phyloP scores from a whole-genome alignment of 106 monocot species.

The Apostasia shenzhenica region DNA sequence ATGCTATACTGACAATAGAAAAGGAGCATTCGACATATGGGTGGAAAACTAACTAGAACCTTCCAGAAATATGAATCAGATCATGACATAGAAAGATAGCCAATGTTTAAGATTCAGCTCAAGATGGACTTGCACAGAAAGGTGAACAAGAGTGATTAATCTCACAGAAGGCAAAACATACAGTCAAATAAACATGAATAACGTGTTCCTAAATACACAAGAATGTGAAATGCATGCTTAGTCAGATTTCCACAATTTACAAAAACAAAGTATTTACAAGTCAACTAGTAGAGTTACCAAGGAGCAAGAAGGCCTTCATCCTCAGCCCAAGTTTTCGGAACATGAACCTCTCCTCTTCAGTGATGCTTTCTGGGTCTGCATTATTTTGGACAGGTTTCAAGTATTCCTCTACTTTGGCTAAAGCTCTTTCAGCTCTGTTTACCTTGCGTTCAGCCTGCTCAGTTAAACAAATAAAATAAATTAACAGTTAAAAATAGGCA shows the following conservation, averaged over 20 bases:
- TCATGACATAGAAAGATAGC: too few relatives aligned
- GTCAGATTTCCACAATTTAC: background rate
- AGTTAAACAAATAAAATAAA: background rate
- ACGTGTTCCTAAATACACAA: background rate
- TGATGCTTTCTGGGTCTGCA: conserved; percentile 63
- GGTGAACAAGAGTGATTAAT: too few relatives aligned
- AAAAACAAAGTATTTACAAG: background rate
- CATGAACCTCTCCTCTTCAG: conserved; percentile 97
- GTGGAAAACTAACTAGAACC: too few relatives aligned
- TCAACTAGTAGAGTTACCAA: conserved; percentile 41
- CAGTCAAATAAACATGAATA: too few relatives aligned
- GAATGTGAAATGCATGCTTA: background rate
- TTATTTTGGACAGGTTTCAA: conserved; percentile 53
- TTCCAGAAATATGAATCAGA: too few relatives aligned
- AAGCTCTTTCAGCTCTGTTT: conserved; percentile 65
- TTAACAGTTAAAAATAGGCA: background rate
- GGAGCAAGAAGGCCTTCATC: conserved; percentile 99
- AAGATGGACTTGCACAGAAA: too few relatives aligned
- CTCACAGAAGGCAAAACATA: too few relatives aligned
- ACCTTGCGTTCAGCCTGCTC: conserved; percentile 62
- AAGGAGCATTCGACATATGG: too few relatives aligned
- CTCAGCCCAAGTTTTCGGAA: conserved; percentile 92
- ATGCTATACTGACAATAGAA: too few relatives aligned
- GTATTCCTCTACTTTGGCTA: conserved; percentile 85
- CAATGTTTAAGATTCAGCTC: too few relatives aligned